These are phyloP conservation scores for Tetracladium marchalianum DNA, from an alignment of 495 filamentous ascomycete genomes.

Conservation along the genomic window DNA sequence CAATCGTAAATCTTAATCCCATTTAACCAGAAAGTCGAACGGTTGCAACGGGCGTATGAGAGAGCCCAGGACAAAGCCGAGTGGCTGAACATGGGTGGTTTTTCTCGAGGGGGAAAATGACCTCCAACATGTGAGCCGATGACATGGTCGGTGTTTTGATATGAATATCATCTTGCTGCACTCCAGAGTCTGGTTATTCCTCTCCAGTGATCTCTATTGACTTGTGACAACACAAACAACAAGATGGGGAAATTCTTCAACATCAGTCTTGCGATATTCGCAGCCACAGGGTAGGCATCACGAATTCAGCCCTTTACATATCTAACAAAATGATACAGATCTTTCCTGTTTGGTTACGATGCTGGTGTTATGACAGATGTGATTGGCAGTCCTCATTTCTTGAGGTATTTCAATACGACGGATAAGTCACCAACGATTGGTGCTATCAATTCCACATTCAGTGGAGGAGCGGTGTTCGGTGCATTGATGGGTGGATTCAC, in stretches of 20 bases:
- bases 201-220: too few species aligned
- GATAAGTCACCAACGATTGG: constrained; percentile 41
- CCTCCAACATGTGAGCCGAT: too few species aligned
- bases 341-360: constrained; percentile 47
- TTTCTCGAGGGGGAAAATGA: too few species aligned
- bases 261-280: constrained; percentile 32
- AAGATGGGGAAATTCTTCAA: constrained; percentile 35
- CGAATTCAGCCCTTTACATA: background rate
- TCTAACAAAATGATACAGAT: constrained; percentile 3
- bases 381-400: constrained; percentile 38
- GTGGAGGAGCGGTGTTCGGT: constrained; percentile 43
- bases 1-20: too few species aligned
- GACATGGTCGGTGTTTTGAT: too few species aligned
- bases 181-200: too few species aligned
- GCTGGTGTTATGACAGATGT: constrained; percentile 47
- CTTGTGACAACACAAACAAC: background rate
- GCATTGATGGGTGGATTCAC: constrained; percentile 25
- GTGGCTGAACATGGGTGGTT: too few species aligned
- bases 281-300: constrained; percentile 27
- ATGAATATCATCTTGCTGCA: too few species aligned
- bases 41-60: too few species aligned
- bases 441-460: constrained; percentile 46
- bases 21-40: too few species aligned
- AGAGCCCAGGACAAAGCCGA: too few species aligned
- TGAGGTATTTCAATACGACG: constrained; percentile 37